Evolutionary conservation across 805 yeast species (phyloP), one percentile per base, ranked within the genome.

Genomic region (Wickerhamomyces ciferrii): DNA sequence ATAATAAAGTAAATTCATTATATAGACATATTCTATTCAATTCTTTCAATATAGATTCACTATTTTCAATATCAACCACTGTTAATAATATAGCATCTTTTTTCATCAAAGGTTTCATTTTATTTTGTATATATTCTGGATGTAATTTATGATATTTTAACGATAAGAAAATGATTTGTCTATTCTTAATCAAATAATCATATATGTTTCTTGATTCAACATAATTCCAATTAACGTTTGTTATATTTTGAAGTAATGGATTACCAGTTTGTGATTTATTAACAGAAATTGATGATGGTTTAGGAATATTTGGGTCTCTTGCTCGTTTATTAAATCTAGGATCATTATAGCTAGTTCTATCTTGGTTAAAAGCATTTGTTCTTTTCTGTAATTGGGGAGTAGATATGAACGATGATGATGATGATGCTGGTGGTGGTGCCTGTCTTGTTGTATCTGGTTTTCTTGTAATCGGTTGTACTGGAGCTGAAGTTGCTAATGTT

Each of bases 141-240:
- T 83, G 84, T 36, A 87, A 66, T 60, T 84, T 85, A 58, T 84
- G 89, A 59, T 86, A 87, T 43, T 83, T 82, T 42, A 87, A 61
- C 1, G 88, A 79, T 3, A 87, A 68, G 52, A 85, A 84, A 0
- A 87, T 54, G 1, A 84, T 75, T 47, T 60, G 79, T 62, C 61
- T 75, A 64, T 27, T 81, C 68, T 76, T 81, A 15, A 86, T 74
- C 42, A 82, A 70, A 61, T 86, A 87, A 59, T 87, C 95, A 54
- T 69, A 85, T 58, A 64, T 74, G 53, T 66, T 71, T 49, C 72
- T 63, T 17, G 64, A 65, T 6, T 73, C 69, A 43, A 63, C 60
- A 51, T 82, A 68, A 60, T 81, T 53, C 81, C 77, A 76, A 69
- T 79, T 46, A 70, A 76, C 75, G 42, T 71, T 72, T 41, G 76